These are phyloP conservation scores for Zygosaccharomyces lentus DNA, from an alignment of 805 yeast genomes.

Conservation along the genomic window DNA sequence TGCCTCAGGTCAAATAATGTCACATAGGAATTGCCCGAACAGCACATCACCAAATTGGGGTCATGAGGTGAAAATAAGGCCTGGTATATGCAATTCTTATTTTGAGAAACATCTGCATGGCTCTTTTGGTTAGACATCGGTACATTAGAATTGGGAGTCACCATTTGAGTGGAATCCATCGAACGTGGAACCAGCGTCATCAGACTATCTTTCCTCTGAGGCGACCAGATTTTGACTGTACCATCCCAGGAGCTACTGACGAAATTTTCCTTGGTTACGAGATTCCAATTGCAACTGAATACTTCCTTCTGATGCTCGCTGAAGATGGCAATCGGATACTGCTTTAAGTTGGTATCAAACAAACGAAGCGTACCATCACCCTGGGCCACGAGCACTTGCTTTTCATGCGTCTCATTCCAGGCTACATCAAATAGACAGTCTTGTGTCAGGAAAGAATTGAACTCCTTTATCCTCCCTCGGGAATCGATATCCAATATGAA, in stretches of 20 bases:
- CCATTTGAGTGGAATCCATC: constrained; percentile 27
- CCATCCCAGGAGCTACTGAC: constrained; percentile 93
- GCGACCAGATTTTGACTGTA: constrained; percentile 72
- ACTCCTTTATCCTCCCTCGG: constrained; percentile 55
- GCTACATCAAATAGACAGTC: constrained; percentile 85
- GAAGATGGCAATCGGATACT: constrained; percentile 70
- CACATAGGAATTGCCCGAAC: constrained; percentile 70
- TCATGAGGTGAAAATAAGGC: constrained; percentile 83
- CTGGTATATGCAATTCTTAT: constrained; percentile 66
- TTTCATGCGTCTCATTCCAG: constrained; percentile 90
- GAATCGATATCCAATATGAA: constrained; percentile 64
- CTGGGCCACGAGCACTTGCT: constrained; percentile 73
- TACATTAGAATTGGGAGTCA: constrained; percentile 16
- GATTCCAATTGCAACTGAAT: constrained; percentile 68
- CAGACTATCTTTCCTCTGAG: constrained; percentile 52
- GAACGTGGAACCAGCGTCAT: constrained; percentile 45
- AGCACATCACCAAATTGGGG: constrained; percentile 57
- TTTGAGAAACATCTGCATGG: constrained; percentile 33
- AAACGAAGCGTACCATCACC: constrained; percentile 89
- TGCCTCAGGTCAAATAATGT: constrained; percentile 81
- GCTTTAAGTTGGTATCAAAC: constrained; percentile 65
- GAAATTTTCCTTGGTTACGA: constrained; percentile 62
- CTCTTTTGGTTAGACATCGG: constrained; percentile 40
- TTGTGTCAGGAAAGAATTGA: constrained; percentile 74
- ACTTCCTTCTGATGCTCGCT: constrained; percentile 77